Conservation (phyloP, 2,329 filamentous ascomycete genomes). For the Cladosporium sp. region DNA sequence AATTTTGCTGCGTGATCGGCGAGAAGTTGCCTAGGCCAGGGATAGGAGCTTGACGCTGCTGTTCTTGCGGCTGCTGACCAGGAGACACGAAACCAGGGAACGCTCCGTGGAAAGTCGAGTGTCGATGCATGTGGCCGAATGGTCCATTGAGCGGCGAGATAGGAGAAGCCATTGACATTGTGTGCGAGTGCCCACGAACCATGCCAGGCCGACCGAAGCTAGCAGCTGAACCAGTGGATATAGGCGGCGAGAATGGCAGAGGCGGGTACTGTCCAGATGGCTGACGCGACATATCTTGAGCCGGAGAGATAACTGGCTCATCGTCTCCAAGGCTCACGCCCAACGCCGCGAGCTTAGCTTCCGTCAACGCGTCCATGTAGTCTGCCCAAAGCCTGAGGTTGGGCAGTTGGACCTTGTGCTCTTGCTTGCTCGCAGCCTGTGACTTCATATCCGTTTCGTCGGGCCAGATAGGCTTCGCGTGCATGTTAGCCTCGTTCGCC, state of each 20-base stretch:
- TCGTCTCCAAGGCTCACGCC: conserved; percentile 82
- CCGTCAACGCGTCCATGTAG: conserved; percentile 79
- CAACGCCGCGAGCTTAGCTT: conserved; percentile 88
- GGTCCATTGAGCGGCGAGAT: conserved; percentile 62
- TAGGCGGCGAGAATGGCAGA: conserved; percentile 78
- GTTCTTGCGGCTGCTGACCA: conserved; percentile 19
- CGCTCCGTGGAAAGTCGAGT: conserved; percentile 59
- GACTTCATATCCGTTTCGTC: conserved; percentile 44
- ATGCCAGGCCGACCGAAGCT: conserved; percentile 54
- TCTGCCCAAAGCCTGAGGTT: conserved; percentile 72
- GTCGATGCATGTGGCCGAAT: conserved; percentile 65
- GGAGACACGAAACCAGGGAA: conserved; percentile 17
- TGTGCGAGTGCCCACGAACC: conserved; percentile 46
- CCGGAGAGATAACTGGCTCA: conserved; percentile 51
- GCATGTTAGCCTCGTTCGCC: conserved; percentile 45
- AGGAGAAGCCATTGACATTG: conserved; percentile 69
- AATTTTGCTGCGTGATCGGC: conserved; percentile 27
- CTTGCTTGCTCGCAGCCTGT: conserved; percentile 57
- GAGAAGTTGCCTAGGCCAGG: conserved; percentile 22
- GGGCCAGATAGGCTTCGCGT: conserved; percentile 71
- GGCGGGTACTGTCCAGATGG: conserved; percentile 73
- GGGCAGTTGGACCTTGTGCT: conserved; percentile 64
- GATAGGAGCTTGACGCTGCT: conserved; percentile 16
- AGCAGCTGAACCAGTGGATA: conserved; percentile 75
- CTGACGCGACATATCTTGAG: conserved; percentile 65